A percentile compares a stretch with the other conserved stretches of the same genome.
phyloP scores from a whole-genome alignment of 2,329 filamentous ascomycete species.

The Leptographium lundbergii region DNA sequence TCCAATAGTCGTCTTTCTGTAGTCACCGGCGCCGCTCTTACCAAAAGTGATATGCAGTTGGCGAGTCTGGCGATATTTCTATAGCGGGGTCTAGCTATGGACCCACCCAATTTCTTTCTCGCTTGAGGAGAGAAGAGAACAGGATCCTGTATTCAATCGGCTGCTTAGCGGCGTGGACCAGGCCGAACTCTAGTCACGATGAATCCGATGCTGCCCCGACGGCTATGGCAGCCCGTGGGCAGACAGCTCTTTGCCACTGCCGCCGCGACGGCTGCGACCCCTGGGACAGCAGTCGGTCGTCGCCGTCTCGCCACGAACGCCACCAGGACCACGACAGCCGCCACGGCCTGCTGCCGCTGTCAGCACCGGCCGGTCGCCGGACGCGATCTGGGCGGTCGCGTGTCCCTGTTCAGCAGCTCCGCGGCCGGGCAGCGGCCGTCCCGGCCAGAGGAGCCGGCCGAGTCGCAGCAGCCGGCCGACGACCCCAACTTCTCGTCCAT shows the following conservation, averaged over 20 bases:
- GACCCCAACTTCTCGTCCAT: slow-evolving; percentile 73
- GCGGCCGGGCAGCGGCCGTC: background rate
- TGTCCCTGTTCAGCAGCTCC: slow-evolving; percentile 2
- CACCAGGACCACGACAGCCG: background rate
- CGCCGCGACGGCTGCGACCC: background rate
- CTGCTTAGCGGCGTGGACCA: background rate
- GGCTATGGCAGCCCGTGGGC: slow-evolving; percentile 2
- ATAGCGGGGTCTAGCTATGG: too few relatives aligned
- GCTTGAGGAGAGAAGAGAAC: too few relatives aligned
- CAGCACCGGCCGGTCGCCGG: background rate
- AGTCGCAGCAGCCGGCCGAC: slow-evolving; percentile 44
- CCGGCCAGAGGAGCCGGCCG: background rate
- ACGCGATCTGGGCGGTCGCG: background rate
- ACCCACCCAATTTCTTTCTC: too few relatives aligned
- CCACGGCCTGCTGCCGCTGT: background rate
- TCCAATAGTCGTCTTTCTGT: too few relatives aligned
- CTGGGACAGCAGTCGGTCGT: background rate
- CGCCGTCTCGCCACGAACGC: background rate
- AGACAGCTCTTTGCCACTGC: background rate
- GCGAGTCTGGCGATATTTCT: too few relatives aligned
- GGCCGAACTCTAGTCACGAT: background rate
- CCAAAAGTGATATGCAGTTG: too few relatives aligned
- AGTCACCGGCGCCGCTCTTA: too few relatives aligned
- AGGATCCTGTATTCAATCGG: background rate
- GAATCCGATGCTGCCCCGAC: background rate